Percentiles rank a stretch among this genome's conserved stretches.
These are phyloP conservation scores for Santalum album DNA, from an alignment of 164 flowering plant genomes.

Conservation along the genomic window DNA sequence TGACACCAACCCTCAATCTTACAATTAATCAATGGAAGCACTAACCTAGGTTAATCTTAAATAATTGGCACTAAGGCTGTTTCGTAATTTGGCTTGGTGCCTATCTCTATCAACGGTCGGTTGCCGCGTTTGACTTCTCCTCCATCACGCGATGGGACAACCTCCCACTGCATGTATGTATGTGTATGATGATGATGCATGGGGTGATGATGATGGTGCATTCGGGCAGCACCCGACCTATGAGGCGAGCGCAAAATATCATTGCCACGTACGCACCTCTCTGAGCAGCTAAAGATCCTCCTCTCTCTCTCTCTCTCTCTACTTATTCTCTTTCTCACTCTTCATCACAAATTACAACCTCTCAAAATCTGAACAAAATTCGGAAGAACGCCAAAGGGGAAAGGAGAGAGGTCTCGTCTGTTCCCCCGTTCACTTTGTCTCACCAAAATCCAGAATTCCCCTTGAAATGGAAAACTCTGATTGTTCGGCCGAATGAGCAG, in stretches of 20 bases:
- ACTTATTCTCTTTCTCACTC: neutral
- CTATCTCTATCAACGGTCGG: too few relatives aligned
- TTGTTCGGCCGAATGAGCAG: neutral
- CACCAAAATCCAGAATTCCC: neutral
- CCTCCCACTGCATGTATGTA: too few relatives aligned
- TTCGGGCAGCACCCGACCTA: neutral
- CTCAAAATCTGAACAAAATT: neutral
- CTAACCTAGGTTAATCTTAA: too few relatives aligned
- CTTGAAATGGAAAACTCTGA: too few relatives aligned
- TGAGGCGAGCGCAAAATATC: slow-evolving; percentile 65
- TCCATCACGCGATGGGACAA: too few relatives aligned
- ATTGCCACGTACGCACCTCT: slow-evolving; percentile 53
- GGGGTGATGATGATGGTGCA: too few relatives aligned
- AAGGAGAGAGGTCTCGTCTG: neutral
- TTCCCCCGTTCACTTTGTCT: neutral
- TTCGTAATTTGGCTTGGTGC: too few relatives aligned
- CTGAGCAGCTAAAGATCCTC: slow-evolving; percentile 45
- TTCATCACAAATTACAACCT: slow-evolving; percentile 2
- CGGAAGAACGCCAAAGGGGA: neutral
- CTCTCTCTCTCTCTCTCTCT: slow-evolving; percentile 20
- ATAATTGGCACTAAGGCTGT: too few relatives aligned
- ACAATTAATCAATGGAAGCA: too few relatives aligned
- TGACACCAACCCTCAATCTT: too few relatives aligned
- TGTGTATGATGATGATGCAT: too few relatives aligned
- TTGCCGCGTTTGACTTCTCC: too few relatives aligned